Evolutionary conservation across 176 grass and related monocot genomes (phyloP).

Genomic region (Ampelocalamus luodianensis): DNA sequence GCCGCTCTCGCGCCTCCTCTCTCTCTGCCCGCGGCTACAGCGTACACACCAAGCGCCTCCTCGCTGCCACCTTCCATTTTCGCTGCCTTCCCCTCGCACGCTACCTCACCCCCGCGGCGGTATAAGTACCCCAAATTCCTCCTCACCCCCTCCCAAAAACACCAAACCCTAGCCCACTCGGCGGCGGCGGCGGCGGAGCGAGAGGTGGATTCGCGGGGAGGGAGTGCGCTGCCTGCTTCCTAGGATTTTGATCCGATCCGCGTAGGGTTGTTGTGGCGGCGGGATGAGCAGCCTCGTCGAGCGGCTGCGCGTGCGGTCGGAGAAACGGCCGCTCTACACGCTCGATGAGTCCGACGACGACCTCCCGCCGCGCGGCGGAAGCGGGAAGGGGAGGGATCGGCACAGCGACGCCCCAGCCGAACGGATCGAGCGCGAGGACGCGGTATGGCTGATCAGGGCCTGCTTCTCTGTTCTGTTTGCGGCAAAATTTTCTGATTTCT

Average conservation of each 20-base stretch:
- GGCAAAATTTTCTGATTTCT: slow-evolving; percentile 47
- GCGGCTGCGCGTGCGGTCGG: slow-evolving; percentile 92
- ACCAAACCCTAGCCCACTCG: slow-evolving; percentile 56
- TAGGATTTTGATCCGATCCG: slow-evolving; percentile 30
- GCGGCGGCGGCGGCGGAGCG: slow-evolving; percentile 12
- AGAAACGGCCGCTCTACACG: slow-evolving; percentile 82
- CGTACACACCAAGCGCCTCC: slow-evolving; percentile 29
- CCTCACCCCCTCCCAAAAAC: slow-evolving; percentile 20
- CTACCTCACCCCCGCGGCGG: not conserved
- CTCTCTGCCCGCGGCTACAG: slow-evolving; percentile 21
- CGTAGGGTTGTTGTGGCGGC: slow-evolving; percentile 21
- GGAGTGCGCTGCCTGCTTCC: not conserved
- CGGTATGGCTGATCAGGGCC: slow-evolving; percentile 53
- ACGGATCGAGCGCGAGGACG: slow-evolving; percentile 73
- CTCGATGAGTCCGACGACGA: slow-evolving; percentile 95
- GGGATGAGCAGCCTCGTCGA: slow-evolving; percentile 95
- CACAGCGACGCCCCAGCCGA: slow-evolving; percentile 58
- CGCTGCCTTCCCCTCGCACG: not conserved
- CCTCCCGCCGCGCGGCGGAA: slow-evolving; percentile 45
- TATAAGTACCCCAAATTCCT: slow-evolving; percentile 2
- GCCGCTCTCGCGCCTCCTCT: slow-evolving; percentile 38
- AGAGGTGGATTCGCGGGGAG: not conserved
- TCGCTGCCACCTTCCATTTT: slow-evolving; percentile 29
- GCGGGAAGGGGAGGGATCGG: slow-evolving; percentile 56
- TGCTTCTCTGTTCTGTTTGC: slow-evolving; percentile 8